Conservation (phyloP, 2,329 filamentous ascomycete species). For the Fusarium annulatum region DNA sequence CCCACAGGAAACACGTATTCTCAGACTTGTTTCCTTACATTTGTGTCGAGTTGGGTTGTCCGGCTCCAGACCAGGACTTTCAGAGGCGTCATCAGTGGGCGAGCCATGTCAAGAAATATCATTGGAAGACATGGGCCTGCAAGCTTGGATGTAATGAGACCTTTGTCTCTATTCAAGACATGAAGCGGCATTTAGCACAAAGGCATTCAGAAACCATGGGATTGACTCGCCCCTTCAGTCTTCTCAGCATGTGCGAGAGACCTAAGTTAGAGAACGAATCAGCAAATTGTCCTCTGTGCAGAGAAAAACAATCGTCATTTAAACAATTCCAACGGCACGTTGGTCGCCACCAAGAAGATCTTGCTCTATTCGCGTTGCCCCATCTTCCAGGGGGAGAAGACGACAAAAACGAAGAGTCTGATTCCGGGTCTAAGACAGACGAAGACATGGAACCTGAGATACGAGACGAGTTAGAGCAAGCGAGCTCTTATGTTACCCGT, state of each 20-base stretch:
- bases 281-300: not conserved
- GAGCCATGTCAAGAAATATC: not conserved
- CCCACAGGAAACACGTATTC: not conserved
- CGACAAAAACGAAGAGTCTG: rapidly evolving
- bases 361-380: not conserved
- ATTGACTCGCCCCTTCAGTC: rapidly evolving
- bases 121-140: not conserved
- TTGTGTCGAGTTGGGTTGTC: not conserved
- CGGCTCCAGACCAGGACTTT: not conserved
- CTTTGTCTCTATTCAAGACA: rapidly evolving
- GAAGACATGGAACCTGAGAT: rapidly evolving
- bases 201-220: rapidly evolving
- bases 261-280: rapidly evolving
- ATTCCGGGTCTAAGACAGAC: rapidly evolving
- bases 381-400: rapidly evolving
- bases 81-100: not conserved
- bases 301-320: rapidly evolving
- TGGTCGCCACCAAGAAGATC: conserved; percentile 2
- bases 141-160: not conserved
- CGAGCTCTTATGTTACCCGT: not conserved
- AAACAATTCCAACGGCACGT: not conserved
- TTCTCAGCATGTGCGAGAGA: not conserved
- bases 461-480: not conserved
- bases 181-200: rapidly evolving
- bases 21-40: not conserved